A percentile compares a stretch with the other conserved stretches of the same genome.
Conservation (phyloP, 2,329 filamentous ascomycete genomes). For the Cytospora mali region DNA sequence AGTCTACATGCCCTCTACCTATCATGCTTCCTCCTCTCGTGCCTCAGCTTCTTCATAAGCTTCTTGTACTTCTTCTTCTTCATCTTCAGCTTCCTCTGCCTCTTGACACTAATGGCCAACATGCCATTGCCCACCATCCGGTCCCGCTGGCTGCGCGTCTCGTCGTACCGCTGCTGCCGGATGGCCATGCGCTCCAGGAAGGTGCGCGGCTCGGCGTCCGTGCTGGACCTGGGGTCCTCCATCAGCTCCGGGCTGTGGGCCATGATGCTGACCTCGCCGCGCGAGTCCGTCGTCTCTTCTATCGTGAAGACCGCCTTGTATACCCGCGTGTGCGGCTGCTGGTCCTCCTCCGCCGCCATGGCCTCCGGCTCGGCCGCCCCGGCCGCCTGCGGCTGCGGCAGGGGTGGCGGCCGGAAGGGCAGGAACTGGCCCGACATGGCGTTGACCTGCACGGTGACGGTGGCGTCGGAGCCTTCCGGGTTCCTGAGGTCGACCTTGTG, state of each 20-base stretch:
- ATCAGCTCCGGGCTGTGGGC: slow-evolving; percentile 63
- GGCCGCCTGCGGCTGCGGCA: slow-evolving; percentile 63
- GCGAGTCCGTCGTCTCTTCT: slow-evolving; percentile 63
- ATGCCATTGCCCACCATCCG: slow-evolving; percentile 50
- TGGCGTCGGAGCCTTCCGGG: slow-evolving; percentile 59
- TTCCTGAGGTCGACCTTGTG: slow-evolving; percentile 56
- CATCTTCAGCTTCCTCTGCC: slow-evolving; percentile 95
- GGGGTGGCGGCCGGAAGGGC: slow-evolving; percentile 84
- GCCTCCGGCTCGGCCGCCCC: slow-evolving; percentile 36
- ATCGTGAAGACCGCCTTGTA: slow-evolving; percentile 69
- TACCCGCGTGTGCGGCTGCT: slow-evolving; percentile 52
- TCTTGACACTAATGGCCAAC: slow-evolving; percentile 85
- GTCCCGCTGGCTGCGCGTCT: slow-evolving; percentile 51
- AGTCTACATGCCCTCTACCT: slow-evolving; percentile 39
- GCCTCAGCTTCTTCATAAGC: slow-evolving; percentile 89
- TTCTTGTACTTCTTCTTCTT: slow-evolving; percentile 99
- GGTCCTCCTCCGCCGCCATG: slow-evolving; percentile 39
- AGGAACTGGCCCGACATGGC: slow-evolving; percentile 70
- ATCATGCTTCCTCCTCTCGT: slow-evolving; percentile 82
- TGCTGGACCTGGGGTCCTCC: slow-evolving; percentile 42
- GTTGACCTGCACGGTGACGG: slow-evolving; percentile 68
- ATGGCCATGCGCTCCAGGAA: slow-evolving; percentile 73
- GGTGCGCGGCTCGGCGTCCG: slow-evolving; percentile 43
- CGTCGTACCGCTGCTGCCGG: slow-evolving; percentile 63
- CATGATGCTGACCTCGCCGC: slow-evolving; percentile 62